Base-by-base conservation (phyloP, 2,329 filamentous ascomycete species). In the Trichoderma koningiopsis region DNA sequence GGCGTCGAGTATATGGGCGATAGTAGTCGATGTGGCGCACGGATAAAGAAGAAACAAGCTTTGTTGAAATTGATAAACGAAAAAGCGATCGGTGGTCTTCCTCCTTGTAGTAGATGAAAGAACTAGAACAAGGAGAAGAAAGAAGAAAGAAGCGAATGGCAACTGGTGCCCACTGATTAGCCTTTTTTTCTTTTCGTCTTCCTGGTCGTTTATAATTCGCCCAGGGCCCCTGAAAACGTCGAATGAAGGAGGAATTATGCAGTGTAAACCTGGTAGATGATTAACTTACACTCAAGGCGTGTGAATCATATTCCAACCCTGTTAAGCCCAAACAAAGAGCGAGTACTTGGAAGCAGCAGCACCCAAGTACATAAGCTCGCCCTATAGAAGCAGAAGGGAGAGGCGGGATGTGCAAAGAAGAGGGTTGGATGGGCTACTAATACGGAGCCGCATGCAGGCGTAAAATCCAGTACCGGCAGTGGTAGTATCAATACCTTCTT, bases 391-490 rank as follows among this genome's bases (percentile, higher is more conserved):
- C 43, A 43, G 43, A 53, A 55, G 68, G 40, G 60, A 43, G 63
- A 52, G 43, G 52, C 53, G 33, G 53, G 33, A 22, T 56, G 8
- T 31, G 47, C 33, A 47, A 24, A 55, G 47, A 65, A 43, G 55
- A 59, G 61, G 68, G 68, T 49, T 43, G 68, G 61, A 49, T 35
- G 63, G 55, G 61, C 65, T 65, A 69, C 56, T 63, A 68, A 47
- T 62, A 68, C 24, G 57, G 55, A 69, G 55, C 68, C 52, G 55
- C 53, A 65, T 49, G 57, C 60, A 62, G 27, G 53, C 49, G 53
- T 56, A 60, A 37, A 52, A 57, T 52, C 52, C 63, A 60, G 35
- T 47, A 52, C 63, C 37, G 52, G 35, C 27, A 56, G 27, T 64
- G 49, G 61, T 52, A 27, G 52, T 22, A 57, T 57, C 24, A 19